Evolutionary conservation across 371 early-diverging fungal species (phyloP).

Genomic region (Apophysomyces trapeziformis): DNA sequence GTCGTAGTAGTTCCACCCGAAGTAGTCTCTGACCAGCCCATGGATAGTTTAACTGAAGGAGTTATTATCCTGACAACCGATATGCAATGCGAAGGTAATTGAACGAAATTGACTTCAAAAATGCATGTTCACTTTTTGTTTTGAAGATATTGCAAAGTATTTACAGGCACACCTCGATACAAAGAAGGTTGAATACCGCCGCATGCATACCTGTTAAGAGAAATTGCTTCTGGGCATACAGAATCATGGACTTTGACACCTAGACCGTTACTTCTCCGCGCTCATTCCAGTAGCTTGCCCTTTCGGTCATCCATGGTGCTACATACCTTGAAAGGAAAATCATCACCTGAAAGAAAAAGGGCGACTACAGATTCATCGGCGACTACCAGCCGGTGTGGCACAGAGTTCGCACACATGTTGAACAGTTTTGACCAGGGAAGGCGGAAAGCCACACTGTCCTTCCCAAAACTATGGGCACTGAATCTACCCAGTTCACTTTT

Average conservation of each 20-base stretch:
- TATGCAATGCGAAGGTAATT: conserved; percentile 2
- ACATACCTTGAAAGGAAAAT: conserved; percentile 4
- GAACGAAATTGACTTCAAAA: neutral
- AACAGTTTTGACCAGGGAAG: neutral
- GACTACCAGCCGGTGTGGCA: conserved; percentile 4
- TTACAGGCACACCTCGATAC: neutral
- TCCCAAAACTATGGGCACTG: neutral
- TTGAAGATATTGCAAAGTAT: neutral
- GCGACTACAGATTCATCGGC: neutral
- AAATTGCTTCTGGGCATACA: no score
- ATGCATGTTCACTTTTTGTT: neutral
- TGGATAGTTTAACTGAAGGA: neutral
- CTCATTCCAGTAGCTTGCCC: no score
- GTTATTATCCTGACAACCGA: neutral
- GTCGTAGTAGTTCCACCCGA: conserved; percentile 26
- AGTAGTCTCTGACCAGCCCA: neutral
- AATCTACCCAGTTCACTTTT: neutral
- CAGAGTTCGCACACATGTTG: neutral
- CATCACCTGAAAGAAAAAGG: neutral
- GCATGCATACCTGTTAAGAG: neutral
- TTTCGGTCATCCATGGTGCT: neutral
- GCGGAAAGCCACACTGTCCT: no score
- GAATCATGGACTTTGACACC: no score
- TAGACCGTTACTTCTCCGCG: no score
- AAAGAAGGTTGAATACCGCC: neutral